phyloP scores from a whole-genome alignment of 306 rosid genomes.

The Hippophae rhamnoides region DNA sequence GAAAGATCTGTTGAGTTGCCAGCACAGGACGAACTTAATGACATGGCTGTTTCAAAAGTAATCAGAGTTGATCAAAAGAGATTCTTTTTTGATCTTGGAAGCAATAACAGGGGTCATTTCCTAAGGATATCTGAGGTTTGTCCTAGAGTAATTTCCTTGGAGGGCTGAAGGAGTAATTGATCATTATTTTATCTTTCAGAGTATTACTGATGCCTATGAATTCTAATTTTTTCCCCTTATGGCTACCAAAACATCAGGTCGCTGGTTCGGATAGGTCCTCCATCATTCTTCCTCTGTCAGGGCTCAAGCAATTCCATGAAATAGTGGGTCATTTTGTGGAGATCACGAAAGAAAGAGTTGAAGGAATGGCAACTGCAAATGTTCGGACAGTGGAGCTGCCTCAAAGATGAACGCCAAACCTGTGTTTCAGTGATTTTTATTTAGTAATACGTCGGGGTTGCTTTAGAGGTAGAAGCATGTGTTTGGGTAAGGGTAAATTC shows the following conservation, averaged over 20 bases:
- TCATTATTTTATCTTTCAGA: constrained; percentile 2
- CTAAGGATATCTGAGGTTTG: constrained; percentile 94
- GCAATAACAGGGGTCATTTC: constrained; percentile 96
- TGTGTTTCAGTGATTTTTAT: constrained; percentile 31
- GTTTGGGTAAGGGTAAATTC: constrained; percentile 33
- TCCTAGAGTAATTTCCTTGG: constrained; percentile 7
- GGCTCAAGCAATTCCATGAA: constrained; percentile 94
- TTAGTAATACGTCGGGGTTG: constrained; percentile 35
- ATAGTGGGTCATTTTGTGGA: constrained; percentile 98
- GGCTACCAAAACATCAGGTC: constrained; percentile 49
- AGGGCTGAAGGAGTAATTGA: constrained; percentile 13
- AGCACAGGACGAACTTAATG: constrained; percentile 78
- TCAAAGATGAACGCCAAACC: constrained; percentile 53
- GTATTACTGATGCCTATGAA: constrained; percentile 9
- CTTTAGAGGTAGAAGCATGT: constrained; percentile 37
- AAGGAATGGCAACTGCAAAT: constrained; percentile 87
- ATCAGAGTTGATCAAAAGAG: constrained; percentile 94
- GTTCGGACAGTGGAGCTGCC: constrained; percentile 94
- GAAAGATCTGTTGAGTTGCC: constrained; percentile 81
- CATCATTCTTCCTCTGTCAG: constrained; percentile 94
- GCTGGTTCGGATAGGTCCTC: constrained; percentile 98
- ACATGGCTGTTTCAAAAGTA: constrained; percentile 88
- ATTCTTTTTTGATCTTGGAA: constrained; percentile 95
- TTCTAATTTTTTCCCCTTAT: neutral
- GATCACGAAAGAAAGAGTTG: constrained; percentile 88